Evolutionary conservation across 306 rosid genomes (phyloP), one percentile per base, ranked within the genome.

Genomic region (Lathyrus sativus): DNA sequence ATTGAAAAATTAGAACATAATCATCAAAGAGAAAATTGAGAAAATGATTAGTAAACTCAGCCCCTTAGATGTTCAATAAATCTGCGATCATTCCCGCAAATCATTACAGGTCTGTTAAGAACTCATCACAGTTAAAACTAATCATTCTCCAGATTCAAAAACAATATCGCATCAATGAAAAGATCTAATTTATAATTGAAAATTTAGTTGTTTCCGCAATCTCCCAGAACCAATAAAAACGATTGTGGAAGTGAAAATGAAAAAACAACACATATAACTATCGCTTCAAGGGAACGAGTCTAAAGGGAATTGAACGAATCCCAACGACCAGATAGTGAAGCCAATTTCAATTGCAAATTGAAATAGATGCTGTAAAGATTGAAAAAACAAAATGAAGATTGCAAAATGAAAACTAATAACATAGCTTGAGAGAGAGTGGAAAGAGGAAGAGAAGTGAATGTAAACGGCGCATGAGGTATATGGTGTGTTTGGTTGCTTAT

Each of bases 201-300:
- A 63, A 69, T 88, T 5, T 88, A 87, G 96, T 35, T 87, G 95
- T 83, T 60, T 69, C 45, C 29, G 29, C 61, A 57, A 73, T 60
- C 77, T 76, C 71, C 81, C 72, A 50, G 11, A 31, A 66, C 39
- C 78, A 74, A 28, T 15, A 2, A 58, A 70, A 53, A 2, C 0
- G 3, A 19, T 11, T 50, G 46, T 33, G 72, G 85, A 78, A 80
- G 63, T 9, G 11, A 73, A 19, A 9, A 1, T 0, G 4, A 49
- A 15, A 65, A 79, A 72, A 77, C 92, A 84, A 79, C 95, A 89
- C 88, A 13, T 55, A 62, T 45, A 0, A 2, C 4, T 88, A 2
- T 92, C 12, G 96, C 98, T 92, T 92, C 98, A 79, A 87, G 96
- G 96, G 98, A 92, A 92, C 96, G 95, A 92, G 95, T 89, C 86